A percentile compares a stretch with the other conserved stretches of the same genome.
Evolutionary conservation across 176 grass and related monocot species (phyloP).

Genomic region (Poa pratensis): DNA sequence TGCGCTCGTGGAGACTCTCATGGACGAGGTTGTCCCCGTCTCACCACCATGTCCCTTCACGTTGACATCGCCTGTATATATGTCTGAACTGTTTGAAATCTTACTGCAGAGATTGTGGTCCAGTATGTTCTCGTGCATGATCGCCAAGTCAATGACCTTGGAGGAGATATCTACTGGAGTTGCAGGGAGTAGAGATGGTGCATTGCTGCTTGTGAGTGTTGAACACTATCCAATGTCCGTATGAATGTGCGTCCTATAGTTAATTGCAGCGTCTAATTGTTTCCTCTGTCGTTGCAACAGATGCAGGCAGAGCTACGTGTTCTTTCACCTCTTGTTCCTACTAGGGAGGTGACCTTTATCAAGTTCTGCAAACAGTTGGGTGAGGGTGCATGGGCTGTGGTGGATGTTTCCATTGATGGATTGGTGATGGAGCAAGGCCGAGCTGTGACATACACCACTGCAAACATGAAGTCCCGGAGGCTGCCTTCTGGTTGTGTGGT

Average conservation of each 20-base stretch:
- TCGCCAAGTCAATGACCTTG: constrained; percentile 61
- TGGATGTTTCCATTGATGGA: constrained; percentile 87
- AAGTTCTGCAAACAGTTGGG: constrained; percentile 81
- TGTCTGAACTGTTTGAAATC: constrained; percentile 41
- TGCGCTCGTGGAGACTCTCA: constrained; percentile 73
- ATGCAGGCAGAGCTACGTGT: constrained; percentile 91
- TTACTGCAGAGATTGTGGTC: constrained; percentile 64
- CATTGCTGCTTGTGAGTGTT: constrained; percentile 87
- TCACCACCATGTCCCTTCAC: background rate
- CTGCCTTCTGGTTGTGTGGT: constrained; percentile 90
- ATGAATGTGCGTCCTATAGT: background rate
- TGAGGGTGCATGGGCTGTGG: constrained; percentile 78
- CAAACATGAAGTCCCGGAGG: constrained; percentile 63
- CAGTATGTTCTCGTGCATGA: constrained; percentile 79
- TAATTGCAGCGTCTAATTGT: background rate
- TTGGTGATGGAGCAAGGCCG: constrained; percentile 53
- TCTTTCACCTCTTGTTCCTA: constrained; percentile 85
- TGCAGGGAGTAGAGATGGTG: constrained; percentile 80
- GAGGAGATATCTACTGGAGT: constrained; percentile 70
- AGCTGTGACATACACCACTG: no score
- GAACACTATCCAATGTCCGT: background rate
- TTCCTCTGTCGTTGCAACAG: constrained; percentile 53
- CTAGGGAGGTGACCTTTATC: constrained; percentile 73
- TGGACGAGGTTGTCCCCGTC: constrained; percentile 72
- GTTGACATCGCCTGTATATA: constrained; percentile 21